These are phyloP conservation scores for Cordyceps tenuipes DNA, from an alignment of 2,329 filamentous ascomycete genomes.

Conservation along the genomic window DNA sequence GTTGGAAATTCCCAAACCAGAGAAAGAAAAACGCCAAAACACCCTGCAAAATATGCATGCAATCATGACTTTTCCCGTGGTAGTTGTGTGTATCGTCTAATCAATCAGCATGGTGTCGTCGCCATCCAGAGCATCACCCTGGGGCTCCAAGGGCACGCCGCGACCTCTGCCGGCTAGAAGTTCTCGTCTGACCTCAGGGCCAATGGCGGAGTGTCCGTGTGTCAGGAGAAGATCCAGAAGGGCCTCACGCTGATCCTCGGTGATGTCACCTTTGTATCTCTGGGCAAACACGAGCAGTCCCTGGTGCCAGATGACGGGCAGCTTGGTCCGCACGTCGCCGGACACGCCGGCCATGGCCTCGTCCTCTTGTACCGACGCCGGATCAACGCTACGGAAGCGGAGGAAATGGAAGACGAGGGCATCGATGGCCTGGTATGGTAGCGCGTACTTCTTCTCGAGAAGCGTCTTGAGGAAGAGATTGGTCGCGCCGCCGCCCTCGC, in stretches of 20 bases:
- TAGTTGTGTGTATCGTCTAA: conserved; percentile 17
- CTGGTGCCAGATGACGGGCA: conserved; percentile 96
- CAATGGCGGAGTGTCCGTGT: conserved; percentile 80
- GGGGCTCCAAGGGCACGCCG: conserved; percentile 58
- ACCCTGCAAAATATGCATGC: conserved; percentile 10
- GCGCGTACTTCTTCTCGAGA: conserved; percentile 92
- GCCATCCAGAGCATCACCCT: conserved; percentile 51
- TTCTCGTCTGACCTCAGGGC: conserved; percentile 84
- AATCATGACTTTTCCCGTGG: conserved; percentile 11
- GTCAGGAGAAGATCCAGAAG: conserved; percentile 78
- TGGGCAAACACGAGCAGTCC: conserved; percentile 86
- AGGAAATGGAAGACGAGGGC: conserved; percentile 94
- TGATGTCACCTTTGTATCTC: conserved; percentile 91
- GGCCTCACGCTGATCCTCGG: conserved; percentile 87
- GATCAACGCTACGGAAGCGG: conserved; percentile 68
- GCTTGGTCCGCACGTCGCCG: conserved; percentile 48
- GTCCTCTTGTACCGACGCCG: conserved; percentile 40
- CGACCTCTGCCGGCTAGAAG: conserved; percentile 79
- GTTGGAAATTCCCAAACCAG: background rate
- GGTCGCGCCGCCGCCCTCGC: conserved; percentile 81
- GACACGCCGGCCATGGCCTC: conserved; percentile 45
- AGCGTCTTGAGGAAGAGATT: conserved; percentile 93
- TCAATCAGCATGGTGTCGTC: conserved; percentile 89
- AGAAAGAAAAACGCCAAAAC: conserved; percentile 13
- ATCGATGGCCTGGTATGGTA: conserved; percentile 92